Base-by-base conservation (phyloP, 306 rosid species). In the Gastrolobium bilobum region DNA sequence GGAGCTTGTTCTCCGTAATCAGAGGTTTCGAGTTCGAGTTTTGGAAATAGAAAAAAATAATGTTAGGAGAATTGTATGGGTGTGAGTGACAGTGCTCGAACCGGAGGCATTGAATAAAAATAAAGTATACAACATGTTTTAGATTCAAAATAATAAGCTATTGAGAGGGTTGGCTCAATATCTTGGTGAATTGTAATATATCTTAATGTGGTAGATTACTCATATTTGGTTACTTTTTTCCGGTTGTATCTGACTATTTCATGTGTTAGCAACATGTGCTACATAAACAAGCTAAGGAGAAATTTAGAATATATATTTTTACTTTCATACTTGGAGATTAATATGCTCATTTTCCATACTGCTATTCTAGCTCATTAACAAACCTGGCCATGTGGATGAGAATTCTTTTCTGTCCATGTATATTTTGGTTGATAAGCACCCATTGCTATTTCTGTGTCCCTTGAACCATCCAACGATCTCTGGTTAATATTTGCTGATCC, bases 401-500 rank as follows among this genome's bases (percentile, higher is more conserved):
- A 69, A 5, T 81, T 86, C 7, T 84, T 87, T 79, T 81, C 70
- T 51, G 75, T 77, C 87, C 89, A 86, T 10, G 93, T 86, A n/a
- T 86, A 71, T 35, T 86, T 82, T 79, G 93, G 93, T 78, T 91
- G 96, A 82, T 84, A 91, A 61, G 96, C 90, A n/a, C 92, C 96
- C 88, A 89, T 89, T 2, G 90, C 93, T 69, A 91, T 91, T 87
- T 91, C 91, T 26, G 93, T 91, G 81, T 91, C 96, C 50, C 96
- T 87, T 57, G 93, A 91, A 62, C 96, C 96, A 75, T 91, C 96
- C 84, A 91, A 42, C 69, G 96, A 91, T 82, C 96, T 87, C 67
- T 91, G 96, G 68, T 91, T 91, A 56, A 91, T 91, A 68, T 89
- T 91, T 81, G 96, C 93, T 59, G 96, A 91, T 77, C 96, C 93